These are phyloP conservation scores for Pythium aquatile DNA, from an alignment of 352 stramenopile genomes.

Conservation along the genomic window DNA sequence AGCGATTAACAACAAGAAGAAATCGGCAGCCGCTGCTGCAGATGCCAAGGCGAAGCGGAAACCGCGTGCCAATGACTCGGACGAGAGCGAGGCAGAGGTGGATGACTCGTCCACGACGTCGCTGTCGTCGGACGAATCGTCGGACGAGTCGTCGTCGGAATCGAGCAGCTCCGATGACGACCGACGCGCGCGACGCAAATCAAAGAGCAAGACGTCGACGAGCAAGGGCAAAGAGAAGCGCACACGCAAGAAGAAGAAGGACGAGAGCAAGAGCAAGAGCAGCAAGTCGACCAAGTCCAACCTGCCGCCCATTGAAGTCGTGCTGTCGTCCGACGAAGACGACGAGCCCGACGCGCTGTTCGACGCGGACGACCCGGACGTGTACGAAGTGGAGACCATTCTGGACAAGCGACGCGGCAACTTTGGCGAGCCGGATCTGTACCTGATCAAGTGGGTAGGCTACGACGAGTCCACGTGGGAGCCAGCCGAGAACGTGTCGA, in stretches of 20 bases:
- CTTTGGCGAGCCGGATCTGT: constrained; percentile 63
- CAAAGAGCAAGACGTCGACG: constrained; percentile 18
- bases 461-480: constrained; percentile 83
- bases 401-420: constrained; percentile 49
- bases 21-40: background rate
- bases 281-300: constrained; percentile 41
- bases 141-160: constrained; percentile 4
- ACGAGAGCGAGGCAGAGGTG: constrained; percentile 11
- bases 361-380: constrained; percentile 70
- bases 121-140: constrained; percentile 19
- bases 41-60: constrained; percentile 22
- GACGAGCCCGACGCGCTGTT: constrained; percentile 77
- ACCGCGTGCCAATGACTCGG: constrained; percentile 9
- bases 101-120: constrained; percentile 22
- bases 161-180: constrained; percentile 19
- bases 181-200: constrained; percentile 9
- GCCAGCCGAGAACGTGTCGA: constrained; percentile 70
- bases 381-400: constrained; percentile 81
- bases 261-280: constrained; percentile 23
- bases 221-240: constrained; percentile 13
- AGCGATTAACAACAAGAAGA: constrained; percentile 1
- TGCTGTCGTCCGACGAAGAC: constrained; percentile 74
- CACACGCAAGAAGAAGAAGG: constrained; percentile 9
- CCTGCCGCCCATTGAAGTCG: constrained; percentile 51
- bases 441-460: constrained; percentile 82